Percentiles rank a stretch among this genome's conserved stretches.
Evolutionary conservation across 306 rosid genomes (phyloP).

Genomic region (Casuarina equisetifolia): DNA sequence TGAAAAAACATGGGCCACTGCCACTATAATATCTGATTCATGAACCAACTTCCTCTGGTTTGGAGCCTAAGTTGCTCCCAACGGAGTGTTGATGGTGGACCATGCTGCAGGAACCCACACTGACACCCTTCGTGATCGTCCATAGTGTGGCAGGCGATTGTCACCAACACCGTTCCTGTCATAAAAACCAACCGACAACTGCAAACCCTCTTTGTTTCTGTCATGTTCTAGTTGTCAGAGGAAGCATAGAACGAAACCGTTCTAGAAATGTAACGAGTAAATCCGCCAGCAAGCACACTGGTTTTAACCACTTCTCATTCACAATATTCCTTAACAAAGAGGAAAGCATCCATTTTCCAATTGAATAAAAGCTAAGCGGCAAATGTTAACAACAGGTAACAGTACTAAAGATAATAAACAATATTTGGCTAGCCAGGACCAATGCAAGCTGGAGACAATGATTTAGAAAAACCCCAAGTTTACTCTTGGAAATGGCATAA

Average conservation of each 20-base stretch:
- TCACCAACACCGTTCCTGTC: conserved; percentile 9
- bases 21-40: neutral
- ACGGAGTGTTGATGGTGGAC: neutral
- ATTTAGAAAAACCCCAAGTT: neutral
- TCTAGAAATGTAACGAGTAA: neutral
- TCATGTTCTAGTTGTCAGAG: neutral
- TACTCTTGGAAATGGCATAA: conserved; percentile 7
- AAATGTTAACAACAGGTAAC: neutral
- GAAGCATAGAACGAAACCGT: neutral
- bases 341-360: neutral
- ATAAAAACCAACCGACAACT: neutral
- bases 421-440: neutral
- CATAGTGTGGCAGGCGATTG: neutral
- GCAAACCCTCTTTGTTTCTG: neutral
- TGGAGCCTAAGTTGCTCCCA: neutral
- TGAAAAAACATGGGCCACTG: neutral
- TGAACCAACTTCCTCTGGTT: neutral
- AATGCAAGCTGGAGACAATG: neutral
- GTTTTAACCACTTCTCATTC: neutral
- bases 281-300: neutral
- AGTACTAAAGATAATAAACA: neutral
- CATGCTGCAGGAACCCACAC: conserved; percentile 5
- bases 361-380: neutral
- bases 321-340: neutral
- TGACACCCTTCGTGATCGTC: conserved; percentile 6